Evolutionary conservation across 2,329 filamentous ascomycete genomes (phyloP), one percentile per base, ranked within the genome.

Genomic region (Pseudopyrenochaeta lycopersici): DNA sequence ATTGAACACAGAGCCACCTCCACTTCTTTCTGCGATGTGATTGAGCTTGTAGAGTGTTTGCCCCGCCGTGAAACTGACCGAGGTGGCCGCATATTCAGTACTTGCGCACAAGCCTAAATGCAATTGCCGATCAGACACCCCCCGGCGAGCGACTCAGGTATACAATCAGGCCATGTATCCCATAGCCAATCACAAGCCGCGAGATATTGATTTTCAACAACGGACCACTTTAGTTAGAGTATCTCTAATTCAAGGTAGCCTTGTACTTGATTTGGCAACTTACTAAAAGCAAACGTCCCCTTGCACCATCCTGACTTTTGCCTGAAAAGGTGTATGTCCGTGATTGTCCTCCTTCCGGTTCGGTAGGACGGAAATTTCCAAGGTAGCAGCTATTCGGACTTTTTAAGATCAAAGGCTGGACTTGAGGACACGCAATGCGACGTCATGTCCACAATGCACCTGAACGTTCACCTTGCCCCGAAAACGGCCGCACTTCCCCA

Each of bases 51-150:
- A 27, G n/a, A 7, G 3, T 3, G 12, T 17, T 17, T 11, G 23
- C 40, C 14, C 12, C 14, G n/a, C 23, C 4, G 6, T 17, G 12
- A 27, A 14, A 3, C 20, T 46, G 12, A 14, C 33, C 31, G 30
- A 42, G 27, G 18, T 18, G n/a, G 14, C 23, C 14, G 46, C 21
- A 42, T 20, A 15, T 31, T 20, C 36, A 44, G 18, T 44, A 10
- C 20, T n/a, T 17, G 15, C 20, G n/a, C 7, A 43, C 46, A 21
- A 48, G 59, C 55, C 57, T 62, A 60, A 64, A 63, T 60, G 42
- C 49, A 58, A 60, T 14, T 58, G 54, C 56, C 58, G 57, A 46
- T 18, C 17, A 17, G 14, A 17, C 21, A 42, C 53, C 31, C 46
- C 35, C 40, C 31, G 39, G n/a, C 42, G 49, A 56, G 50, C 60